Percentiles rank a stretch among this genome's conserved stretches.
phyloP scores from a whole-genome alignment of 106 monocot genomes.

The Iris macrosiphon region DNA sequence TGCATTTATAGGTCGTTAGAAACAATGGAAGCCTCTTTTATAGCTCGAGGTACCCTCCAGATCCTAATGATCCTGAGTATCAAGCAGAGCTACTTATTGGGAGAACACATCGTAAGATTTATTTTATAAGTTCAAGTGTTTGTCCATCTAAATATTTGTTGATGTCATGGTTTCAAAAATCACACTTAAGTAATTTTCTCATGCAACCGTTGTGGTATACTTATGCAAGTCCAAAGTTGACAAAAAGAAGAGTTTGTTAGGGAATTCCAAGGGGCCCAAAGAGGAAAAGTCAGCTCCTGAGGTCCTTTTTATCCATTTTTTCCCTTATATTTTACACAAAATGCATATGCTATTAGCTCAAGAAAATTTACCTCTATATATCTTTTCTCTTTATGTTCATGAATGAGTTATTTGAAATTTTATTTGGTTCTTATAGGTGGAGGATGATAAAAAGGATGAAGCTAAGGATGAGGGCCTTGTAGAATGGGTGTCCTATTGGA shows the following conservation, averaged over 20 bases:
- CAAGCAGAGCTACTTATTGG: slow-evolving; percentile 68
- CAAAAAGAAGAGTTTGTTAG: slow-evolving; percentile 74
- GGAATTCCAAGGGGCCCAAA: slow-evolving; percentile 29
- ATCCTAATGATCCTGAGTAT: slow-evolving; percentile 89
- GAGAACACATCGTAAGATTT: slow-evolving; percentile 66
- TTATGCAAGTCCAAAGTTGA: slow-evolving; percentile 70
- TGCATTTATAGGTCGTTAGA: slow-evolving; percentile 46
- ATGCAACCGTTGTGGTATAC: slow-evolving; percentile 74
- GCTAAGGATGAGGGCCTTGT: slow-evolving; percentile 52
- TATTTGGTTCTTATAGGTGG: slow-evolving; percentile 25
- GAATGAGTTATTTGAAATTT: not conserved
- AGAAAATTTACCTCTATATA: not conserved
- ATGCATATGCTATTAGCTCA: not conserved
- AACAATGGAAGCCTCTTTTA: slow-evolving; percentile 94
- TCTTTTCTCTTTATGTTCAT: not conserved
- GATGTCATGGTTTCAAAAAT: too few species aligned
- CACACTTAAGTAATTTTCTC: slow-evolving; percentile 1
- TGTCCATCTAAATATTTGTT: too few species aligned
- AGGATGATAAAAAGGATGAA: slow-evolving; percentile 27
- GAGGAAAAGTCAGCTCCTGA: slow-evolving; percentile 21
- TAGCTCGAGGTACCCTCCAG: slow-evolving; percentile 77
- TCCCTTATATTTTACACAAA: not conserved
- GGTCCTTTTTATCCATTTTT: slow-evolving; percentile 32
- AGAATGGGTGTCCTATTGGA: slow-evolving; percentile 94
- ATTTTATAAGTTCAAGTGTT: not conserved